Percentiles rank a stretch among this genome's conserved stretches.
Evolutionary conservation across 495 filamentous ascomycete species (phyloP).

Genomic region (Penicillium mononematosum): DNA sequence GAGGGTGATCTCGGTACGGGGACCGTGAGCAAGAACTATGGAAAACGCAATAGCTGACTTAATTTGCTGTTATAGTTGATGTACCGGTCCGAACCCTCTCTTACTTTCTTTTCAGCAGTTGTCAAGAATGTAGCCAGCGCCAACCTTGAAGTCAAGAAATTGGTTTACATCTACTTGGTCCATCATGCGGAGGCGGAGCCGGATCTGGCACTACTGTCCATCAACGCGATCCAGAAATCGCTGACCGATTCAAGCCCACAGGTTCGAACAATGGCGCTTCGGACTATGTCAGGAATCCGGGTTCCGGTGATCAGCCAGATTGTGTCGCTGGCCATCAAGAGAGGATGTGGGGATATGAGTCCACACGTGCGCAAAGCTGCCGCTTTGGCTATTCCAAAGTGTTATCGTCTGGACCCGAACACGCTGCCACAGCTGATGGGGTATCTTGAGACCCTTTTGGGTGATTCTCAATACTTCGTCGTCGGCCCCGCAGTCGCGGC

Average conservation of each 20-base stretch:
- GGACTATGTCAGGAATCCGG: slow-evolving; percentile 91
- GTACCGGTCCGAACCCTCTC: slow-evolving; percentile 79
- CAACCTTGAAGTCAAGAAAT: slow-evolving; percentile 90
- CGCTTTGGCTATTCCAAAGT: slow-evolving; percentile 94
- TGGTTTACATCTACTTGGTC: slow-evolving; percentile 96
- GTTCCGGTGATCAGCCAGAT: slow-evolving; percentile 99
- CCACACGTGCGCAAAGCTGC: slow-evolving; percentile 89
- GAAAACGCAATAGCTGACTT: slow-evolving; percentile 22
- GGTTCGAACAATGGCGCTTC: slow-evolving; percentile 83
- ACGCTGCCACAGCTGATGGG: slow-evolving; percentile 82
- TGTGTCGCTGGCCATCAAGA: slow-evolving; percentile 92
- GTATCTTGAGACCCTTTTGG: slow-evolving; percentile 71
- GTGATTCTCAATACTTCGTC: slow-evolving; percentile 92
- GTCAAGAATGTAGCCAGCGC: slow-evolving; percentile 95
- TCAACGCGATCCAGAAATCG: slow-evolving; percentile 98
- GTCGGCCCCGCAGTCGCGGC: slow-evolving; percentile 88
- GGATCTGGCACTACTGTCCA: slow-evolving; percentile 89
- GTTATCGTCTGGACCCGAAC: slow-evolving; percentile 86
- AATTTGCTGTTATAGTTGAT: slow-evolving; percentile 64
- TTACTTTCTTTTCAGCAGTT: slow-evolving; percentile 87
- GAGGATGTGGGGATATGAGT: slow-evolving; percentile 90
- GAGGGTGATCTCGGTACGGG: slow-evolving; percentile 79
- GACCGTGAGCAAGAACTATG: slow-evolving; percentile 5
- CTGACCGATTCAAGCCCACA: slow-evolving; percentile 88
- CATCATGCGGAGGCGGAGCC: slow-evolving; percentile 94